Evolutionary conservation across 352 stramenopile genomes (phyloP), one percentile per base, ranked within the genome.

Genomic region (Globisporangium spiculum): DNA sequence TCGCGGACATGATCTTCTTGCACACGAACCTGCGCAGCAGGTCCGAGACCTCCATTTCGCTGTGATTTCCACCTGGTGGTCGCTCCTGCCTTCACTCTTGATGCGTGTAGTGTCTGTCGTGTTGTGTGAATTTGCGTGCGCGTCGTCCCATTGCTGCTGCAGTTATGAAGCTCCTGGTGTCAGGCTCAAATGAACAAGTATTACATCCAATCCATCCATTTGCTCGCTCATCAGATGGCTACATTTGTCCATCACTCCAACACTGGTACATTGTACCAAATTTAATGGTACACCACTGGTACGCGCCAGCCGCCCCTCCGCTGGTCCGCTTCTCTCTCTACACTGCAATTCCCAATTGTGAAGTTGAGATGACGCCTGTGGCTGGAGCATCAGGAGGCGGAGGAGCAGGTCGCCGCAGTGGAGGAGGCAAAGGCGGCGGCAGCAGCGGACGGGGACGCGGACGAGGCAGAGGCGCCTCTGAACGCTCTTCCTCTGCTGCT

Each of bases 1-100:
- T 63, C 26, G 38, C 54, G 8, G 64, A 75, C 34, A 73, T 69
- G 71, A 67, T 77, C 59, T 65, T 73, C 20, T 30, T 77, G 32
- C 71, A 76, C 53, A 67, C 26, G n/a, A 65, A 59, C 27, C 14
- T 63, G 38, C 62, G n/a, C 46, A 26, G 12, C 26, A 27, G 69
- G 44, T 52, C 58, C 56, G 65, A 65, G 55, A 32, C 57, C 4
- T 69, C 41, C 41, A 70, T 64, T 26, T 70, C 65, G 27, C 44
- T 69, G 6, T 65, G 50, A 69, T 22, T 24, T 36, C 12, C 24
- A 56, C 4, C 22, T 9, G 1, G 20, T 44, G 30, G 7, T 27
- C 27, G 20, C 32, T 44, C 30, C 20, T 54, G 46, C 8, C 20
- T 24, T 24, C 6, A 4, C 46, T 26, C 2, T 22, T 22, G 41